Evolutionary conservation across 768 basidiomycete genomes (phyloP).

Genomic region (Termitomyces sp.): DNA sequence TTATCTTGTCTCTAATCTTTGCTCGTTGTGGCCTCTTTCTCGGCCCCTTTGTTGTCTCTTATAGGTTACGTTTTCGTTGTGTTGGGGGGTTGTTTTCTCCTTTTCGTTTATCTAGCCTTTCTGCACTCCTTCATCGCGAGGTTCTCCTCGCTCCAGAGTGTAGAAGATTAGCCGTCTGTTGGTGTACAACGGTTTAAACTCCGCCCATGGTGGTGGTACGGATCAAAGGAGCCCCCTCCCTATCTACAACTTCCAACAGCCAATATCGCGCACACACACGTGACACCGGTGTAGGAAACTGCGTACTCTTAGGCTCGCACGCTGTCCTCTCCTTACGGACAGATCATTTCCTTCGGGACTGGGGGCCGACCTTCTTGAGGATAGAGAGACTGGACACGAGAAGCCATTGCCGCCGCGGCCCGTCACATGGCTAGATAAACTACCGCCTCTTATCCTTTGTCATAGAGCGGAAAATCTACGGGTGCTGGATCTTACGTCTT

Average conservation of each 20-base stretch:
- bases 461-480: conserved; percentile 71
- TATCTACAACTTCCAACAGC: conserved; percentile 4
- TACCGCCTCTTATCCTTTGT: conserved; percentile 61
- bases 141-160: too few species aligned
- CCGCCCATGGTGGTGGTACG: too few species aligned
- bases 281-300: conserved; percentile 46
- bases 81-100: too few species aligned
- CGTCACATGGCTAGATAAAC: conserved; percentile 52
- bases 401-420: conserved; percentile 55
- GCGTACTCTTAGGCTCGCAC: conserved; percentile 69
- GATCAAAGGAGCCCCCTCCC: too few species aligned
- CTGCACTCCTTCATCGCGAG: too few species aligned
- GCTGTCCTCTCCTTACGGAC: conserved; percentile 75
- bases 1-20: too few species aligned
- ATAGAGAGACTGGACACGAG: conserved; percentile 22
- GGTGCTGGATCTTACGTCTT: conserved; percentile 72
- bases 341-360: conserved; percentile 64
- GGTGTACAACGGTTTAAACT: too few species aligned
- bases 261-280: conserved; percentile 7
- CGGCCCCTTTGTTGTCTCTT: too few species aligned
- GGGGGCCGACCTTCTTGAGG: conserved; percentile 19
- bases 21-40: too few species aligned
- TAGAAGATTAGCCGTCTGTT: too few species aligned
- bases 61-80: too few species aligned
- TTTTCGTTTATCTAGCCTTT: too few species aligned